phyloP scores from a whole-genome alignment of 495 filamentous ascomycete species.

The Pseudoneurospora amorphoporcata region DNA sequence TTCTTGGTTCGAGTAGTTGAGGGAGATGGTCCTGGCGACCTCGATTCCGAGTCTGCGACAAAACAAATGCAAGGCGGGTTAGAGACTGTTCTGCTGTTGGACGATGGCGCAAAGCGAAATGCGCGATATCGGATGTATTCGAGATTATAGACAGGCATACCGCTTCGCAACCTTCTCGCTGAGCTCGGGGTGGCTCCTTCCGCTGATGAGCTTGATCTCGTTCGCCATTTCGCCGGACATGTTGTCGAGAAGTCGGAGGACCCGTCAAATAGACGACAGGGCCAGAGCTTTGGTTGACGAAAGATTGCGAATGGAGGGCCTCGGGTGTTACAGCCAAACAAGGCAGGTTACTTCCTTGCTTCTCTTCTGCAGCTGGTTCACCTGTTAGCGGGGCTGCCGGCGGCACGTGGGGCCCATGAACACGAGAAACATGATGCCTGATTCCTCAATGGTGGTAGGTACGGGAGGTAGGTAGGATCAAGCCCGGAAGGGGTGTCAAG shows the following conservation, averaged over 20 bases:
- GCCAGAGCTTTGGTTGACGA: slow-evolving; percentile 1
- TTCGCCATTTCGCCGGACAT: slow-evolving; percentile 52
- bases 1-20: slow-evolving; percentile 97
- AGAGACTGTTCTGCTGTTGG: slow-evolving; percentile 7
- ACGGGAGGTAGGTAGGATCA: neutral
- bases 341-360: slow-evolving; percentile 7
- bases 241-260: slow-evolving; percentile 9
- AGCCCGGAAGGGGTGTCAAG: neutral
- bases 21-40: slow-evolving; percentile 85
- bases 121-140: neutral
- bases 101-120: neutral
- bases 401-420: slow-evolving; percentile 1
- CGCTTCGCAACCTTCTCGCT: slow-evolving; percentile 84
- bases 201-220: slow-evolving; percentile 92
- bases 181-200: slow-evolving; percentile 88
- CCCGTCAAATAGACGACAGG: slow-evolving; percentile 12
- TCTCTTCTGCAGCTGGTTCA: slow-evolving; percentile 5
- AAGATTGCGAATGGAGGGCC: slow-evolving; percentile 5
- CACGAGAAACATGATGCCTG: neutral
- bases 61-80: neutral
- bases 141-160: slow-evolving; percentile 36
- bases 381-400: slow-evolving; percentile 21
- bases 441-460: neutral
- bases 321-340: neutral
- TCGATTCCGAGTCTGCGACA: slow-evolving; percentile 74